These are phyloP conservation scores for Saccharomyces hybrid DNA, from an alignment of 1,139 yeast species.

Conservation along the genomic window DNA sequence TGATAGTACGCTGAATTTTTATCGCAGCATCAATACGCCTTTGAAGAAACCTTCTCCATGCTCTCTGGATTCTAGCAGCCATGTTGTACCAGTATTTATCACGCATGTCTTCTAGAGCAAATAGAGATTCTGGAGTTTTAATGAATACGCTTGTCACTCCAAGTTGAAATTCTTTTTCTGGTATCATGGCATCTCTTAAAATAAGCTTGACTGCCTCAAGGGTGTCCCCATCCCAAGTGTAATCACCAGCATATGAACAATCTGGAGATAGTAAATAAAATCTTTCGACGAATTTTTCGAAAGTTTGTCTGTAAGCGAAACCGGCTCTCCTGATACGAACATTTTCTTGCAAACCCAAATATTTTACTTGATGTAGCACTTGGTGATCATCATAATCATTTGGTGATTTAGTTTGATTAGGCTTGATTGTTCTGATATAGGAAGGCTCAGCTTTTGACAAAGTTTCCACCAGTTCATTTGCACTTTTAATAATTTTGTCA, in stretches of 20 bases:
- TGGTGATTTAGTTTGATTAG: conserved; percentile 89
- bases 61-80: conserved; percentile 97
- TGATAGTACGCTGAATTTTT: conserved; percentile 77
- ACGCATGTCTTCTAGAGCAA: conserved; percentile 92
- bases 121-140: conserved; percentile 93
- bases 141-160: conserved; percentile 94
- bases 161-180: conserved; percentile 74
- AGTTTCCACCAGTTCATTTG: conserved; percentile 84
- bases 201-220: conserved; percentile 75
- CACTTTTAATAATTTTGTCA: conserved; percentile 87
- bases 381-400: conserved; percentile 82
- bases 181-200: conserved; percentile 72
- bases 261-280: conserved; percentile 80
- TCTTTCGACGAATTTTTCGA: conserved; percentile 95
- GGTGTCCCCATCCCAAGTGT: conserved; percentile 88
- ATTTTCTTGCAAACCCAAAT: conserved; percentile 92
- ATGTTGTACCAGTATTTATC: conserved; percentile 97
- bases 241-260: conserved; percentile 97
- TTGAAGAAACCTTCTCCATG: conserved; percentile 82
- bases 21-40: conserved; percentile 84
- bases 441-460: conserved; percentile 87
- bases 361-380: conserved; percentile 92
- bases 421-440: conserved; percentile 95
- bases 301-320: conserved; percentile 94
- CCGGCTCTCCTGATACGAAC: conserved; percentile 98